These are phyloP conservation scores for Podosphaera aphanis DNA, from an alignment of 2,329 filamentous ascomycete genomes.

Conservation along the genomic window DNA sequence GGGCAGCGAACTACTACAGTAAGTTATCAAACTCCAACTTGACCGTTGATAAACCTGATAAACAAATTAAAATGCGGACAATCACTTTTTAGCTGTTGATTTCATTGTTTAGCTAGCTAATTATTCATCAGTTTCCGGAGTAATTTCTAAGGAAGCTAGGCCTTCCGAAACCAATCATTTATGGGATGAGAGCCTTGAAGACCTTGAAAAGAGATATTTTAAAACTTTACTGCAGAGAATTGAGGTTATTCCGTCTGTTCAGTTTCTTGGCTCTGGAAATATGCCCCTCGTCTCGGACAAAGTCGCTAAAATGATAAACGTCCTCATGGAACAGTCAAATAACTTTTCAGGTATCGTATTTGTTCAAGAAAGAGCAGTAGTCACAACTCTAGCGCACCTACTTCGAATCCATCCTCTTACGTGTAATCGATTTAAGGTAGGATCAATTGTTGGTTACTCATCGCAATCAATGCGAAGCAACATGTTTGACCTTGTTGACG, in stretches of 20 bases:
- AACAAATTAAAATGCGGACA: background rate
- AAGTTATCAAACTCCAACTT: background rate
- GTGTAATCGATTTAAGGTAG: constrained; percentile 24
- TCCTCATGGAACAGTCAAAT: constrained; percentile 22
- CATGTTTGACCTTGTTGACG: constrained; percentile 19
- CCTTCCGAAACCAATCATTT: constrained; percentile 18
- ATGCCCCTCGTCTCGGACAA: constrained; percentile 29
- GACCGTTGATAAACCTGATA: too few species aligned
- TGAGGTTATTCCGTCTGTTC: constrained; percentile 8
- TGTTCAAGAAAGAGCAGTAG: constrained; percentile 36
- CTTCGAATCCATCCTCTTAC: constrained; percentile 20
- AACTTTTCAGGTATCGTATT: constrained; percentile 38
- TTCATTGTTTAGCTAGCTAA: too few species aligned
- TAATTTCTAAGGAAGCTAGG: constrained; percentile 23
- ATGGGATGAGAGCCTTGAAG: constrained; percentile 17
- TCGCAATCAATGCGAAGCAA: constrained; percentile 17
- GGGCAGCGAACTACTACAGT: constrained; percentile 43
- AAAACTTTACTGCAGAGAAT: constrained; percentile 22
- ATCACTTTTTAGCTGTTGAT: too few species aligned
- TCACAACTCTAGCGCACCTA: constrained; percentile 29
- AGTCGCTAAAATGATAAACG: constrained; percentile 28
- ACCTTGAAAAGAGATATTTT: constrained; percentile 32
- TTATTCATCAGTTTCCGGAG: constrained; percentile 17
- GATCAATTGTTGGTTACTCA: constrained; percentile 32
- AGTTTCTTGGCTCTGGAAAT: constrained; percentile 7